Percentiles rank a stretch among this genome's conserved stretches.
These are phyloP conservation scores for Colletotrichum spaethianum DNA, from an alignment of 2,329 filamentous ascomycete species.

Conservation along the genomic window DNA sequence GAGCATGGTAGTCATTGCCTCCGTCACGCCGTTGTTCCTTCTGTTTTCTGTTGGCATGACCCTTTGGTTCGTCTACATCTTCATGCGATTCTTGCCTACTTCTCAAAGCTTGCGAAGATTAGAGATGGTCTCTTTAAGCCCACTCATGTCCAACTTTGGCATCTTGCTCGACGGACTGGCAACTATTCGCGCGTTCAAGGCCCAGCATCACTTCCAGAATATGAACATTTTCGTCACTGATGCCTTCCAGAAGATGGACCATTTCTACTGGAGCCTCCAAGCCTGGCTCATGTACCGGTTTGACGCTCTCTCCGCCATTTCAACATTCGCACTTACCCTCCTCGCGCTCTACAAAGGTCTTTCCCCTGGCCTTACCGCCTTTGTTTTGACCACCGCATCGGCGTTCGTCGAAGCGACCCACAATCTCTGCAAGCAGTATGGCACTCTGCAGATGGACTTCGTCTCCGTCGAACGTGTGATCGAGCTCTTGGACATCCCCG, in stretches of 20 bases:
- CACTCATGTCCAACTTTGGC: conserved; percentile 93
- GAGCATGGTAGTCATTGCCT: conserved; percentile 83
- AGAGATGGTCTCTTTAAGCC: conserved; percentile 91
- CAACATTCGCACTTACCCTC: conserved; percentile 80
- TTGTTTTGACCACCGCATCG: conserved; percentile 81
- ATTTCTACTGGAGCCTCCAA: conserved; percentile 94
- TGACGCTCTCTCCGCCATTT: conserved; percentile 77
- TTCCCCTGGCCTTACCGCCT: conserved; percentile 84
- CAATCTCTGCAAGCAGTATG: conserved; percentile 83
- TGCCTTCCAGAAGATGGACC: conserved; percentile 93
- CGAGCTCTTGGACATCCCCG: conserved; percentile 83
- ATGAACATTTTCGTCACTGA: conserved; percentile 87
- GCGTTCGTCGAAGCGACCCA: conserved; percentile 81
- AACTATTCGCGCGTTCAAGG: conserved; percentile 87
- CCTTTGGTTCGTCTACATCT: conserved; percentile 78
- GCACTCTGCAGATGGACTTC: conserved; percentile 91
- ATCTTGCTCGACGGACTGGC: conserved; percentile 88
- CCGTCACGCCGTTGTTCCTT: conserved; percentile 83
- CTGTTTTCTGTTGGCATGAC: conserved; percentile 79
- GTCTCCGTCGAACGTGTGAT: conserved; percentile 91
- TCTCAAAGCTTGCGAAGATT: conserved; percentile 87
- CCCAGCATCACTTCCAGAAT: conserved; percentile 83
- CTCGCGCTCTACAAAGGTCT: conserved; percentile 83
- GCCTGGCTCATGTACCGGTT: conserved; percentile 89
- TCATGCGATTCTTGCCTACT: conserved; percentile 82